A percentile compares a stretch with the other conserved stretches of the same genome.
Conservation (phyloP, 164 flowering plant genomes). For the Santalum album region DNA sequence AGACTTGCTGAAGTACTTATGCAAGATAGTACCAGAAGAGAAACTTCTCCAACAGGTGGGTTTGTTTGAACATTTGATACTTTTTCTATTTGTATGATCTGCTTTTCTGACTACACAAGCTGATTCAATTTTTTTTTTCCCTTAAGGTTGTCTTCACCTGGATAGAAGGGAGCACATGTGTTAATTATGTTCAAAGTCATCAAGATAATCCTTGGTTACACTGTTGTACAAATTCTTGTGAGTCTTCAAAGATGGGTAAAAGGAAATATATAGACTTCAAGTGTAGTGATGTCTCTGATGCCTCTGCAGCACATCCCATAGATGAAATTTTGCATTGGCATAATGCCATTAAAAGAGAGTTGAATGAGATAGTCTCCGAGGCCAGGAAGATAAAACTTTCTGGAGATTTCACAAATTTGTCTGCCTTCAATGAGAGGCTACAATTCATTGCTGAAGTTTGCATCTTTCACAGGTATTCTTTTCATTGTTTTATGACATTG, state of each 20-base stretch:
- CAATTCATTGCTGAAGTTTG: slow-evolving; percentile 4
- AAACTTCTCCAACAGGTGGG: slow-evolving; percentile 61
- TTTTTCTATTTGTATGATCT: not conserved
- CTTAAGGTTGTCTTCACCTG: not conserved
- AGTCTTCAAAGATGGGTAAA: not conserved
- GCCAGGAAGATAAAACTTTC: slow-evolving; percentile 1
- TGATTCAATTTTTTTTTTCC: not conserved
- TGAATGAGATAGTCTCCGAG: slow-evolving; percentile 2
- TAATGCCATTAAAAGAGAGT: slow-evolving; percentile 1
- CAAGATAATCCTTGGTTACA: not conserved
- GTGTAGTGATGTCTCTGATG: not conserved
- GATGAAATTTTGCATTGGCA: slow-evolving; percentile 3
- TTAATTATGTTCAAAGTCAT: not conserved
- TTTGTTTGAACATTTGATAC: not conserved
- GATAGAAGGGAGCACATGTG: not conserved
- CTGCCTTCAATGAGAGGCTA: slow-evolving; percentile 1
- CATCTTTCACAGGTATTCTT: slow-evolving; percentile 1
- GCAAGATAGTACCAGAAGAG: slow-evolving; percentile 54
- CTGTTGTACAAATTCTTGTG: not conserved
- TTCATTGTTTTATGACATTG: too few relatives aligned
- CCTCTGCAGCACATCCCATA: not conserved
- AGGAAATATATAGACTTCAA: slow-evolving; percentile 1
- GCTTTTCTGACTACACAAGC: not conserved
- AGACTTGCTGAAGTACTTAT: slow-evolving; percentile 33
- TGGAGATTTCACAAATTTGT: not conserved